Conservation (phyloP, 2,329 filamentous ascomycete species). For the Arthroderma sp. region DNA sequence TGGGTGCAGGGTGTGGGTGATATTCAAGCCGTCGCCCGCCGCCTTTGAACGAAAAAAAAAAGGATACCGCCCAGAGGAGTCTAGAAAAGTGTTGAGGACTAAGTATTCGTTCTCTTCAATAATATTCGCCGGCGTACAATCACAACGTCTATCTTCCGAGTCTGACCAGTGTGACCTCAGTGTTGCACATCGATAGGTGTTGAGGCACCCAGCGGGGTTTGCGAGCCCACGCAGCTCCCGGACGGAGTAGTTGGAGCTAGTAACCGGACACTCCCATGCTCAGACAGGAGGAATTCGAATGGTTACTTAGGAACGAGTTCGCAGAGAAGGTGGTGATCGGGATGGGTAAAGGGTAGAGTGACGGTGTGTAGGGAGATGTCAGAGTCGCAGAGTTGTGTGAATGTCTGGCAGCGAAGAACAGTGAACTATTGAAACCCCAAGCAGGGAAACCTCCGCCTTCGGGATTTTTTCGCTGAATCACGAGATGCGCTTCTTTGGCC, state of each 20-base stretch:
- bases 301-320: too few species aligned
- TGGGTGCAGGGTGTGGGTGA: constrained; percentile 26
- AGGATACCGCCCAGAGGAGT: neutral
- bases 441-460: neutral
- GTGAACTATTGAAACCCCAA: neutral
- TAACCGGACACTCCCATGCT: constrained; percentile 16
- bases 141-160: neutral
- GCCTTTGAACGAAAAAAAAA: neutral
- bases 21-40: constrained; percentile 15
- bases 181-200: too few species aligned
- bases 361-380: neutral
- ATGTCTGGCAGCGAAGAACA: neutral
- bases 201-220: constrained; percentile 9
- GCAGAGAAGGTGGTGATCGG: neutral
- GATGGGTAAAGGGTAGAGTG: neutral
- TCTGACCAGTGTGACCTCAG: neutral
- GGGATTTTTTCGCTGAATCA: constrained; percentile 7
- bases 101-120: neutral
- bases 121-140: neutral
- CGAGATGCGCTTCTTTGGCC: constrained; percentile 5
- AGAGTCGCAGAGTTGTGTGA: neutral
- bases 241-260: constrained; percentile 16
- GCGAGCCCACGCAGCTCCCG: constrained; percentile 16
- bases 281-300: neutral
- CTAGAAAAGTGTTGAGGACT: neutral